Evolutionary conservation across 2,329 filamentous ascomycete species (phyloP), one percentile per base, ranked within the genome.

Genomic region (Fusarium xylarioides): DNA sequence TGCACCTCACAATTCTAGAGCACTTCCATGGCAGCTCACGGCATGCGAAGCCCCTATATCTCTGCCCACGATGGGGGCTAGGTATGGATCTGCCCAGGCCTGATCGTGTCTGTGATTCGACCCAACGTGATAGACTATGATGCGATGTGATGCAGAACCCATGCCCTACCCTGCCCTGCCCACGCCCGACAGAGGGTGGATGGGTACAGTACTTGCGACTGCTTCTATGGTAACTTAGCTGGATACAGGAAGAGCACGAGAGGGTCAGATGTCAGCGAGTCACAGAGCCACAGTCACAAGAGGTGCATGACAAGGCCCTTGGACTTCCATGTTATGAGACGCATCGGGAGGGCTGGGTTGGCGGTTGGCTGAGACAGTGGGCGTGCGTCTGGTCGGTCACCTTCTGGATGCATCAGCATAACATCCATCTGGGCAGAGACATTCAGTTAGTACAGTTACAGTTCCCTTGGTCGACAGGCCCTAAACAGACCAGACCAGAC

Each of bases 211-310:
- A 52, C 63, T 42, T 59, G 38, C 26, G 19, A 71, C 56, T 57
- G 58, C 69, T 43, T 46, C 47, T 44, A 46, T 23, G 18, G 43
- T 46, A 37, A 52, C 62, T 66, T 46, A 37, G 55, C 62, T 66
- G 52, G 65, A 53, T 42, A 55, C 43, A 61, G 43, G 38, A 62
- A 50, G 56, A 69, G 56, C 57, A 57, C 42, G 68, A 59, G 58
- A 74, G 63, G 71, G 71, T 74, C 71, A 74, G 67, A 74, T 74
- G 71, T 65, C 68, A 54, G 61, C 71, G 59, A 74, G 71, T 74
- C 71, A 71, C 71, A 74, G 63, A 74, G 55, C 58, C 63, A 74
- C 67, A 74, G 67, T 74, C 67, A 74, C 71, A 74, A 74, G 71
- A 74, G 68, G 53, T 62, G 59, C 50, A 62, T 64, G 62, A 61